These are phyloP conservation scores for Mycocentrospora acerina DNA, from an alignment of 2,329 filamentous ascomycete species.

Conservation along the genomic window DNA sequence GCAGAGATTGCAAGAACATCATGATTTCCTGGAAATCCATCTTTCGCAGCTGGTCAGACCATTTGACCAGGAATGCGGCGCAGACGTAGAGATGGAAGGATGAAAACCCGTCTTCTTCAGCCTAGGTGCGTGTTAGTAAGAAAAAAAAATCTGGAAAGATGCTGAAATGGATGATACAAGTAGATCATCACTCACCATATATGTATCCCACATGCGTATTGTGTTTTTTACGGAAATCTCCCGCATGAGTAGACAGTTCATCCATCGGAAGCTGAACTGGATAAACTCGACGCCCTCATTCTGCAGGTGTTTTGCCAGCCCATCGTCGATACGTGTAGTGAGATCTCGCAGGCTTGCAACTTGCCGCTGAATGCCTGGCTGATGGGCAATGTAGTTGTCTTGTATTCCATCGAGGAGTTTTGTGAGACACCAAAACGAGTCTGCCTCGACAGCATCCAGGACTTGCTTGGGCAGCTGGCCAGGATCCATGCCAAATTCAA, in stretches of 20 bases:
- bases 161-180: background rate
- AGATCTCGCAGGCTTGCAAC: constrained; percentile 86
- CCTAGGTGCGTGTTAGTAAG: constrained; percentile 55
- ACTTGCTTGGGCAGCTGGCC: constrained; percentile 89
- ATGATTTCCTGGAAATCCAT: constrained; percentile 99
- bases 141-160: background rate
- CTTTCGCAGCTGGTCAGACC: constrained; percentile 90
- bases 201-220: constrained; percentile 99
- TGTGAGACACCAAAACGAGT: constrained; percentile 97
- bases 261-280: constrained; percentile 98
- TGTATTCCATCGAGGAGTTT: constrained; percentile 98
- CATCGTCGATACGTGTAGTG: constrained; percentile 83
- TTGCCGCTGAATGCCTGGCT: constrained; percentile 94
- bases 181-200: constrained; percentile 67
- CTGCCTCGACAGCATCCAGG: constrained; percentile 93
- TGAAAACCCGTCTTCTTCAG: constrained; percentile 97
- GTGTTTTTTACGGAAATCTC: constrained; percentile 96
- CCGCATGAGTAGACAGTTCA: constrained; percentile 98
- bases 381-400: constrained; percentile 97
- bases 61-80: constrained; percentile 96
- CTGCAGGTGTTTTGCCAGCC: constrained; percentile 84
- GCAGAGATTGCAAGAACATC: constrained; percentile 97
- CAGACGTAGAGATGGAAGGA: constrained; percentile 98
- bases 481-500: constrained; percentile 94
- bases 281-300: constrained; percentile 95